phyloP scores from a whole-genome alignment of 768 basidiomycete genomes.

The Mycena capillaripes region DNA sequence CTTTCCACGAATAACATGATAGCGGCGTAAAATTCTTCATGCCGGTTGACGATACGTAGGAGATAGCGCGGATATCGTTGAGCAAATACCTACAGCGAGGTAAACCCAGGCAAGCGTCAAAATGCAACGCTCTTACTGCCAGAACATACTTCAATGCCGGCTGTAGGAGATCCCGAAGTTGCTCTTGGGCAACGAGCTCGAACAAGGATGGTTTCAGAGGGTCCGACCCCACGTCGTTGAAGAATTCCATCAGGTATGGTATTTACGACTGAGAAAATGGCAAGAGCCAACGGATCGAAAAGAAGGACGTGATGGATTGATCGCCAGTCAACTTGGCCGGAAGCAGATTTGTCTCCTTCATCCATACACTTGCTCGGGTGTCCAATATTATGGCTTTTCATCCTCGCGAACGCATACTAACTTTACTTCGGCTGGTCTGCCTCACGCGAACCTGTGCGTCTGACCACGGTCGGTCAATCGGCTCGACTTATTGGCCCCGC shows the following conservation, averaged over 20 bases:
- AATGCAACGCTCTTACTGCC: constrained; percentile 72
- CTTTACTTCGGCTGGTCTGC: not conserved
- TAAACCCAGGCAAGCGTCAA: constrained; percentile 13
- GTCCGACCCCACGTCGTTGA: constrained; percentile 81
- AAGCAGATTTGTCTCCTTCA: too few species aligned
- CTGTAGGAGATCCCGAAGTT: constrained; percentile 91
- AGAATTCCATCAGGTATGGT: constrained; percentile 79
- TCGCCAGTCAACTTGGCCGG: not conserved
- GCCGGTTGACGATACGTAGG: constrained; percentile 89
- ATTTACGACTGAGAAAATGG: too few species aligned
- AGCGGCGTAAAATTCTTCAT: constrained; percentile 95
- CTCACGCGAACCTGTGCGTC: constrained; percentile 14
- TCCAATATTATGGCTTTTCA: not conserved
- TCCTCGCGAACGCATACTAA: not conserved
- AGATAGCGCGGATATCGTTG: constrained; percentile 95
- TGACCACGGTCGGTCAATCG: not conserved
- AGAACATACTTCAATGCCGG: constrained; percentile 96
- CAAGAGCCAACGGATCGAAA: too few species aligned
- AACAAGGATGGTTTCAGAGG: constrained; percentile 87
- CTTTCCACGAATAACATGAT: constrained; percentile 93
- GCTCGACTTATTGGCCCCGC: too few species aligned
- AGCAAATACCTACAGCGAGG: constrained; percentile 81
- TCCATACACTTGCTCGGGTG: too few species aligned
- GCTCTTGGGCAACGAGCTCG: constrained; percentile 94
- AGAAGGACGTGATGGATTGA: too few species aligned